Percentiles rank a stretch among this genome's conserved stretches.
Conservation (phyloP, 176 grass and related monocot species). For the Panicum miliaceum region DNA sequence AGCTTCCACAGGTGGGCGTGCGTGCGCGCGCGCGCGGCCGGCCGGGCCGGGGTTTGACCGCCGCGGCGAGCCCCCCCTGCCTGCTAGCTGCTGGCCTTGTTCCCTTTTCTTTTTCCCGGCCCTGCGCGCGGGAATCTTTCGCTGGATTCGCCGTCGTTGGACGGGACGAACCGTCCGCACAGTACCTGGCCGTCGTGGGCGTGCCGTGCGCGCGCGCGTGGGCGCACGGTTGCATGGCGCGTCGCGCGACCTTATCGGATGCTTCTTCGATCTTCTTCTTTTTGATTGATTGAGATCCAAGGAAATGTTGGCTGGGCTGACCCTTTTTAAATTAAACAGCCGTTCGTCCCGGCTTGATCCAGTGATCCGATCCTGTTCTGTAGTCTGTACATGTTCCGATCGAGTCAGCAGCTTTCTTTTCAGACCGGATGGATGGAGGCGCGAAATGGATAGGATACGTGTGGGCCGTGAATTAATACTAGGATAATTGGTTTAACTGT, state of each 20-base stretch:
- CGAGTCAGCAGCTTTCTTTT: conserved; percentile 19
- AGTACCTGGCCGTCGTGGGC: background rate
- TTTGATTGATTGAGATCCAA: conserved; percentile 51
- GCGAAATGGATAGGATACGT: conserved; percentile 8
- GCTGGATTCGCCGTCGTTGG: conserved; percentile 48
- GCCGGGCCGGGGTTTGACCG: conserved; percentile 43
- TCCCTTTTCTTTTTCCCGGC: background rate
- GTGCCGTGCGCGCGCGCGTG: conserved; percentile 16
- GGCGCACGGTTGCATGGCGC: background rate
- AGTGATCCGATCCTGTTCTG: background rate
- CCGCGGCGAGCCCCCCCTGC: background rate
- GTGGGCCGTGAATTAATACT: background rate
- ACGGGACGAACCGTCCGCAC: conserved; percentile 51
- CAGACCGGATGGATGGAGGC: background rate
- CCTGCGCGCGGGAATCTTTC: conserved; percentile 47
- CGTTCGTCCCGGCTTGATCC: background rate
- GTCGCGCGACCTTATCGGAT: background rate
- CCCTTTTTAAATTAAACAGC: conserved; percentile 30
- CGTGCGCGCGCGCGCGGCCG: background rate
- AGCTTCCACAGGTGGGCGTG: conserved; percentile 32
- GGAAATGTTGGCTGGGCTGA: conserved; percentile 3
- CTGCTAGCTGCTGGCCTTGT: background rate
- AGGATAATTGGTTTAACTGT: background rate
- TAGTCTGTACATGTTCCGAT: background rate
- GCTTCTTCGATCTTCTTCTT: conserved; percentile 17